Evolutionary conservation across 2,329 filamentous ascomycete genomes (phyloP).

Genomic region (Fusarium tupiense): DNA sequence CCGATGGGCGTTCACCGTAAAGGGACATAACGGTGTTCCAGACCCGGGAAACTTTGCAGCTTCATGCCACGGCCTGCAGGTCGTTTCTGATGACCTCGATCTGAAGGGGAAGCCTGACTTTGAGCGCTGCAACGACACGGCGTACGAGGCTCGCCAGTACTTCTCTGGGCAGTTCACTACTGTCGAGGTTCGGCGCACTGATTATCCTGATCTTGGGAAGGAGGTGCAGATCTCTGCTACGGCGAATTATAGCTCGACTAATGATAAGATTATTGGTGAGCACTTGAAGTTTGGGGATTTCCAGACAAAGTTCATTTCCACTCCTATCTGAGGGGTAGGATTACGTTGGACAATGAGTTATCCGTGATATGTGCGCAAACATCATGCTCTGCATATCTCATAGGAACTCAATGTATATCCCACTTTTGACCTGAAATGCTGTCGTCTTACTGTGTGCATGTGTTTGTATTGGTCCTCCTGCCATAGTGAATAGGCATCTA

Average conservation of each 20-base stretch:
- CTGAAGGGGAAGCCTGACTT: neutral
- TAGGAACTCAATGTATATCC: no score
- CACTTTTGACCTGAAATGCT: no score
- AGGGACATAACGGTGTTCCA: neutral
- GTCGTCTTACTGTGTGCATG: no score
- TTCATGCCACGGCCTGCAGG: neutral
- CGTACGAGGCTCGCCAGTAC: neutral
- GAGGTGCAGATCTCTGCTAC: neutral
- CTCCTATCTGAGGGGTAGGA: accelerated
- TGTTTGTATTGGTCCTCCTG: no score
- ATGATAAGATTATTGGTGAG: neutral
- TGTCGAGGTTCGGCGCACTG: neutral
- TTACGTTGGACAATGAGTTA: no score
- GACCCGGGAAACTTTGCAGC: neutral
- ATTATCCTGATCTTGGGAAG: neutral
- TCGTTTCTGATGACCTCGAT: neutral
- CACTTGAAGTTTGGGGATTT: neutral
- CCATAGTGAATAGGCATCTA: no score
- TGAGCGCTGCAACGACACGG: neutral
- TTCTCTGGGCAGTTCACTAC: neutral
- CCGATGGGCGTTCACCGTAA: neutral
- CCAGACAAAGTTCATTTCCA: neutral
- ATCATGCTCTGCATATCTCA: no score
- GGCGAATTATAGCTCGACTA: neutral
- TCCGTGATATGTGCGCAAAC: no score